Conservation (phyloP, 202 grass and related monocot genomes). For the Schoenoplectus triqueter region DNA sequence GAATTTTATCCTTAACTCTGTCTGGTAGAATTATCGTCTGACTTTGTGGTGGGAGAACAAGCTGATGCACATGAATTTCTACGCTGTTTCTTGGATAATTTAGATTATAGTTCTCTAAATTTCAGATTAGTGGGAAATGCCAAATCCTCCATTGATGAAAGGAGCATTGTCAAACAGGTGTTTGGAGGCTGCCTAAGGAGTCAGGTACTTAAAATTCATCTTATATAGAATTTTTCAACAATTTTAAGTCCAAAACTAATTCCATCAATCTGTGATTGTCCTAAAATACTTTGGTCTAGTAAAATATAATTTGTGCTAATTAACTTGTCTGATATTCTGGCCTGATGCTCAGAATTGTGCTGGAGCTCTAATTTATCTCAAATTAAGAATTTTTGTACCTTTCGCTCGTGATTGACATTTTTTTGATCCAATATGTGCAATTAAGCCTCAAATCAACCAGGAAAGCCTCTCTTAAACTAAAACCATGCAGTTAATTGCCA, state of each 20-base stretch:
- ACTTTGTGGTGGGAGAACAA: slow-evolving; percentile 73
- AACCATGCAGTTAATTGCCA: not conserved
- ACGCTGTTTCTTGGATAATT: slow-evolving; percentile 69
- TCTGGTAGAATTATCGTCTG: slow-evolving; percentile 69
- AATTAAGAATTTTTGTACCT: not conserved
- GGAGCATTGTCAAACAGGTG: slow-evolving; percentile 81
- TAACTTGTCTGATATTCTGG: not conserved
- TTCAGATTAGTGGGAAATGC: slow-evolving; percentile 38
- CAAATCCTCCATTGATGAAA: slow-evolving; percentile 52
- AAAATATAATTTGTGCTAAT: not conserved
- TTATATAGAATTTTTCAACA: slow-evolving; percentile 16
- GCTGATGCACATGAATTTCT: slow-evolving; percentile 96
- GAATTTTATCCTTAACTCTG: slow-evolving; percentile 45
- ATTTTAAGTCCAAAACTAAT: not conserved
- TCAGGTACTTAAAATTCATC: slow-evolving; percentile 48
- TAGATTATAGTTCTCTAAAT: slow-evolving; percentile 63
- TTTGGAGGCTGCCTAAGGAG: slow-evolving; percentile 89
- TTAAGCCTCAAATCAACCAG: not conserved
- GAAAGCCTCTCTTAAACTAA: not conserved
- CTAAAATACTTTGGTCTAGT: not conserved
- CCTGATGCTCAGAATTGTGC: not conserved
- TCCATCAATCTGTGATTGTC: not conserved
- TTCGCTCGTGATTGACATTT: not conserved
- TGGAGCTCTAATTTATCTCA: slow-evolving; percentile 17
- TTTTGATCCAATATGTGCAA: not conserved